Conservation (phyloP, 2,329 filamentous ascomycete genomes). For the Coleophoma eucalyptorum region DNA sequence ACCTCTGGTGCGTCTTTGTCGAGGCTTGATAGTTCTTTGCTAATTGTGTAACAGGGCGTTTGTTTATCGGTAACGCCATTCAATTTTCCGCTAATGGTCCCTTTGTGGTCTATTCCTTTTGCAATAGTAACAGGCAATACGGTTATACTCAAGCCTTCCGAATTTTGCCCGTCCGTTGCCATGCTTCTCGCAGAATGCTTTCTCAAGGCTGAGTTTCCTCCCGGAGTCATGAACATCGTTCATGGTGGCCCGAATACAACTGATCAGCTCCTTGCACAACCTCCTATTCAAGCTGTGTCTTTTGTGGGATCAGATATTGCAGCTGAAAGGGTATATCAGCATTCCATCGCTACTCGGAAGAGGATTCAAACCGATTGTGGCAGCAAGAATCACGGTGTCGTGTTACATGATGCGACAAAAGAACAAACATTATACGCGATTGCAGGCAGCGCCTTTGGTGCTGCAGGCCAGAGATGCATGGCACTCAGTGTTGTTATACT, state of each 20-base stretch:
- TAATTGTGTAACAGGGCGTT: not conserved
- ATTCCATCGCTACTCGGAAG: constrained; percentile 1
- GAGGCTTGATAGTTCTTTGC: too few species aligned
- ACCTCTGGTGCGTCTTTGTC: constrained; percentile 2
- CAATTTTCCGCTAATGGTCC: constrained; percentile 16
- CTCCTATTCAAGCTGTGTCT: constrained; percentile 1
- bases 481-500: constrained; percentile 3
- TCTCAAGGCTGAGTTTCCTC: constrained; percentile 9
- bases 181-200: constrained; percentile 1
- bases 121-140: constrained; percentile 15
- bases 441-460: constrained; percentile 4
- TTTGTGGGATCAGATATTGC: constrained; percentile 4
- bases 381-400: constrained; percentile 4
- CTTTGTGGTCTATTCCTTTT: constrained; percentile 14
- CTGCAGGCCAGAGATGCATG: constrained; percentile 7
- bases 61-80: constrained; percentile 1
- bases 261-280: constrained; percentile 1
- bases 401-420: constrained; percentile 1
- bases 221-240: constrained; percentile 14
- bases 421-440: constrained; percentile 1
- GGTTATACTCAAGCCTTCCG: constrained; percentile 12
- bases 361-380: constrained; percentile 2
- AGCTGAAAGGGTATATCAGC: not conserved
- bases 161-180: not conserved
- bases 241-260: not conserved